A percentile compares a stretch with the other conserved stretches of the same genome.
Conservation (phyloP, 345 rosid genomes). For the Linum usitatissimum region DNA sequence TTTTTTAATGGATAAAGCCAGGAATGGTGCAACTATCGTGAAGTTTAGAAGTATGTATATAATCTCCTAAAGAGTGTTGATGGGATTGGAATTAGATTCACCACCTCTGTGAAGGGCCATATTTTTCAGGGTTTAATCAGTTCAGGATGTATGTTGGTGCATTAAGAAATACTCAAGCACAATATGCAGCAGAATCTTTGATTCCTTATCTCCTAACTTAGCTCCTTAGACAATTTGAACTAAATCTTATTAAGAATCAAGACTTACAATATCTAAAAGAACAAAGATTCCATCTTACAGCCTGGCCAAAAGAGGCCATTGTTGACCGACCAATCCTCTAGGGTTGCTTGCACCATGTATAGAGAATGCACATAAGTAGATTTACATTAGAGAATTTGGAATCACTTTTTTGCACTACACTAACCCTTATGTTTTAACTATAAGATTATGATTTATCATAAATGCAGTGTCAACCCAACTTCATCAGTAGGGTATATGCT, state of each 20-base stretch:
- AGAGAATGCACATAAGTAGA: constrained; percentile 1
- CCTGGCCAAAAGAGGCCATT: not conserved
- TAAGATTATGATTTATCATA: constrained; percentile 19
- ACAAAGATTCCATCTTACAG: not conserved
- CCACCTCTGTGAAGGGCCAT: not conserved
- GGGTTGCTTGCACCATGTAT: constrained; percentile 2
- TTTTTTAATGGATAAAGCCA: not conserved
- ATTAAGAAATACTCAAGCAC: not conserved
- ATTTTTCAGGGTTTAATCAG: not conserved
- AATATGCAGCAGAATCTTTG: too few relatives aligned
- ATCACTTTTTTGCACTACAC: constrained; percentile 12
- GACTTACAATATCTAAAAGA: not conserved
- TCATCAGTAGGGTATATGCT: constrained; percentile 1
- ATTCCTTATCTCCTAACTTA: too few relatives aligned
- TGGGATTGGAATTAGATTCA: constrained; percentile 1
- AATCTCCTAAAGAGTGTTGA: not conserved
- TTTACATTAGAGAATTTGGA: constrained; percentile 18
- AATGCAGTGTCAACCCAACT: constrained; percentile 18
- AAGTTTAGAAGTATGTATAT: not conserved
- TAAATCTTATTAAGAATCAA: not conserved
- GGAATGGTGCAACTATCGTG: not conserved
- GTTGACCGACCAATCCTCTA: constrained; percentile 11
- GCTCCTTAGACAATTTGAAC: not conserved
- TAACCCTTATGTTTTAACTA: not conserved
- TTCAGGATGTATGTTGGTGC: not conserved